Base-by-base conservation (phyloP, 176 grass and related monocot genomes). In the Poa annua region DNA sequence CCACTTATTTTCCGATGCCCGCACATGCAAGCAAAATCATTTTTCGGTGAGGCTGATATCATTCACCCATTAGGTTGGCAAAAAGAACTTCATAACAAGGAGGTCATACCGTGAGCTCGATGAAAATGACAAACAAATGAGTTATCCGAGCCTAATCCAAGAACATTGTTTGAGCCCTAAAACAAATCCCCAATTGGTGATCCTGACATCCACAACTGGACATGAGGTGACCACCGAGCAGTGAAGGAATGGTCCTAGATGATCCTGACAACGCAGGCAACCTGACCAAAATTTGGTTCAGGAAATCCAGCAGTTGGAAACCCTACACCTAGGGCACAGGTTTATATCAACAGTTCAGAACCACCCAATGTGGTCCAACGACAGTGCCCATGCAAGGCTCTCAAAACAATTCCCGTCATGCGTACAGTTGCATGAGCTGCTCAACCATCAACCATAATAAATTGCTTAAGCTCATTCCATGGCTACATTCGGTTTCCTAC, bases 261-360 rank as follows among this genome's bases (percentile, higher is more conserved):
- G 63, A 81, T 85, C 88, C 88, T 76, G 77, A 71, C 33, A 75
- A 71, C 41, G 6, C 51, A 85, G 88, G 83, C 71, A 85, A 85
- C 53, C 77, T 71, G 63, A 71, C 22, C 9, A 62, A 20, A 70
- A 64, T 52, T 85, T 67, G 71, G 51, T 77, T 69, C 77, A 76
- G 41, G 75, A 64, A 69, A 70, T 22, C 32, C 82, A 59, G 5
- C 64, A 38, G 64, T 53, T 16, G 16, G 12, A 77, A 71, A 81
- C 88, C 88, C 71, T 70, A 35, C 22, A 54, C 42, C 22, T 51
- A 81, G 83, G 88, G 88, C 62, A 71, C 4, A 85, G 21, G 53
- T 89, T 81, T 52, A 50, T 35, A 70, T 85, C 82, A 48, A 75
- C 68, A 88, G 76, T 50, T 59, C 3, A 81, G 61, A 82, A 76